Percentiles rank a stretch among this genome's conserved stretches.
These are phyloP conservation scores for Chaetomiaceae sp. DNA, from an alignment of 2,329 filamentous ascomycete species.

Conservation along the genomic window DNA sequence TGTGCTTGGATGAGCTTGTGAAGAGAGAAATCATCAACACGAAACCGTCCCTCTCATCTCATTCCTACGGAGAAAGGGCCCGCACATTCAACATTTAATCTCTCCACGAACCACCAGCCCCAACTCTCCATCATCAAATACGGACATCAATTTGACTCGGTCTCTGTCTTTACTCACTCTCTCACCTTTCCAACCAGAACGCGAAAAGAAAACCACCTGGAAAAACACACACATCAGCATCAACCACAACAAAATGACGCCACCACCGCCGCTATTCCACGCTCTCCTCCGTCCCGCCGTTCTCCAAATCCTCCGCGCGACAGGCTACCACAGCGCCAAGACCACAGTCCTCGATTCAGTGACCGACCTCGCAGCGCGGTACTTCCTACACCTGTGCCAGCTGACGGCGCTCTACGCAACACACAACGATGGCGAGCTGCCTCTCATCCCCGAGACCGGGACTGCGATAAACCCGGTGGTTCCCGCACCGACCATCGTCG, in stretches of 20 bases:
- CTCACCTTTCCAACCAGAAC: neutral
- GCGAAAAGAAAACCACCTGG: neutral
- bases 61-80: neutral
- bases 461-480: neutral
- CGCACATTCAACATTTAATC: neutral
- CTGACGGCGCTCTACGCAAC: slow-evolving; percentile 67
- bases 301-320: slow-evolving; percentile 85
- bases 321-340: slow-evolving; percentile 80
- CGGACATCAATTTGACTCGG: neutral
- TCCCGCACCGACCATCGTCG: slow-evolving; percentile 59
- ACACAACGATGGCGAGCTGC: slow-evolving; percentile 57
- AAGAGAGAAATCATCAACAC: neutral
- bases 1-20: neutral
- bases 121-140: neutral
- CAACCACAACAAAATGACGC: slow-evolving; percentile 37
- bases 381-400: slow-evolving; percentile 70
- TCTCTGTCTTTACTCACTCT: neutral
- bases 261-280: slow-evolving; percentile 53
- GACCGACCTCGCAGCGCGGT: slow-evolving; percentile 80
- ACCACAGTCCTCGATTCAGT: slow-evolving; percentile 80
- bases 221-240: neutral
- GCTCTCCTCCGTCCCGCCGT: slow-evolving; percentile 81
- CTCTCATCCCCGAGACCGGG: neutral
- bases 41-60: neutral
- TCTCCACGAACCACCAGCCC: neutral